phyloP scores from a whole-genome alignment of 305 asterid genomes.

The Solanum hybrid region DNA sequence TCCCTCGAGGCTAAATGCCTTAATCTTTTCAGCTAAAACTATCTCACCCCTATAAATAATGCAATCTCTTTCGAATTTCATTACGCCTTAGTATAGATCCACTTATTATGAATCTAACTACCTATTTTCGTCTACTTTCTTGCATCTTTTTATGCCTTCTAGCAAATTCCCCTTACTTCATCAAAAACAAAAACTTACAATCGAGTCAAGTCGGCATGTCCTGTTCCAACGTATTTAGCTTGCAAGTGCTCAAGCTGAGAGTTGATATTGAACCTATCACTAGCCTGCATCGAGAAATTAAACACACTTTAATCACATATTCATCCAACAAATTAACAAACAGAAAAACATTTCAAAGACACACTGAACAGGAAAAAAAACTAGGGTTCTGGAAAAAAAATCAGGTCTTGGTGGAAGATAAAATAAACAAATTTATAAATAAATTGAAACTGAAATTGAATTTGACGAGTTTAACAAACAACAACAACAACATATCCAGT shows the following conservation, averaged over 20 bases:
- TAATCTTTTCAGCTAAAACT: not conserved
- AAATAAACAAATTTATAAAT: not conserved
- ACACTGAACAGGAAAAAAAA: not conserved
- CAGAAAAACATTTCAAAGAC: not conserved
- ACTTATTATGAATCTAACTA: not conserved
- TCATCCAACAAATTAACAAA: not conserved
- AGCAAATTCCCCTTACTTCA: not conserved
- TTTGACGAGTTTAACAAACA: not conserved
- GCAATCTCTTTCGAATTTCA: not conserved
- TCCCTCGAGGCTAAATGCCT: not conserved
- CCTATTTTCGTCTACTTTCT: not conserved
- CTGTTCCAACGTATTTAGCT: slow-evolving; percentile 97
- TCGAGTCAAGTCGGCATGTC: slow-evolving; percentile 93
- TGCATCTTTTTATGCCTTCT: not conserved
- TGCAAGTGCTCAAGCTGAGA: slow-evolving; percentile 98
- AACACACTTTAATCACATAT: not conserved
- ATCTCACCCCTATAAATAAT: not conserved
- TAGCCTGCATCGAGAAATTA: slow-evolving; percentile 1
- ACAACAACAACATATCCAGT: not conserved
- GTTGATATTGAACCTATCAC: slow-evolving; percentile 95
- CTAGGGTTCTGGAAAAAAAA: not conserved
- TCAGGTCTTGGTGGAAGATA: not conserved
- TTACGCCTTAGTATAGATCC: not conserved
- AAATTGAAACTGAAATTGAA: not conserved
- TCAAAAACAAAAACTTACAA: slow-evolving; percentile 36